Base-by-base conservation (phyloP, 495 filamentous ascomycete species). In the Acidiella bohemica region DNA sequence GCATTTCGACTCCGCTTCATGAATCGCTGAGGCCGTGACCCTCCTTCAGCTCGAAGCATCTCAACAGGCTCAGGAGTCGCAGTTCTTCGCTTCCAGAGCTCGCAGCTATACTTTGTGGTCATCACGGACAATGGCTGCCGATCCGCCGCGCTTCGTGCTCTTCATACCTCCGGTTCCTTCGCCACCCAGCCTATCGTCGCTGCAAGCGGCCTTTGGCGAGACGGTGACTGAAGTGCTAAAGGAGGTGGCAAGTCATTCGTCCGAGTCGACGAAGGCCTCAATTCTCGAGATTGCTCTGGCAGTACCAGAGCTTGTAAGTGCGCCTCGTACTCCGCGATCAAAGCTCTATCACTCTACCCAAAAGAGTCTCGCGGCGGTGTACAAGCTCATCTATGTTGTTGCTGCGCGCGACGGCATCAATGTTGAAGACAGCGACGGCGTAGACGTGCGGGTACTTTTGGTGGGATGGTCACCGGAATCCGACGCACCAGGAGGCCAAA, bases 401-500 rank as follows among this genome's bases (percentile, higher is more conserved):
- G 80, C 74, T 42, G 67, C 76, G 26, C 67, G 76, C 45, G 59
- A 73, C 10, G 62, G 63, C 14, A 63, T 78, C 41, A 64, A 85
- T 53, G 55, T 82, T 56, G 70, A 76, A 59, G 71, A 72, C 16
- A 71, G 75, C 9, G 73, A 72, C 16, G 80, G 83, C 19, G 73
- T 94, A 25, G 84, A 95, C 64, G 68, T 74, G 1, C 75, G 87
- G 10, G 65, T 93, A 23, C 37, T 94, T 18, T 66, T 93, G 20
- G 55, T 90, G 32, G 72, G 81, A 43, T 70, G 73, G 51, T 68
- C 67, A 44, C 62, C 45, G 5, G 59, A 32, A 46, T 62, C n/a
- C n/a, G n/a, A 47, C 39, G 56, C 36, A 63, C 59, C 46, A 65
- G 56, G 51, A 71, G 51, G 43, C 36, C 9, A 13, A 20, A 18